These are phyloP conservation scores for Chaetomium sp. DNA, from an alignment of 2,329 filamentous ascomycete species.

Conservation along the genomic window DNA sequence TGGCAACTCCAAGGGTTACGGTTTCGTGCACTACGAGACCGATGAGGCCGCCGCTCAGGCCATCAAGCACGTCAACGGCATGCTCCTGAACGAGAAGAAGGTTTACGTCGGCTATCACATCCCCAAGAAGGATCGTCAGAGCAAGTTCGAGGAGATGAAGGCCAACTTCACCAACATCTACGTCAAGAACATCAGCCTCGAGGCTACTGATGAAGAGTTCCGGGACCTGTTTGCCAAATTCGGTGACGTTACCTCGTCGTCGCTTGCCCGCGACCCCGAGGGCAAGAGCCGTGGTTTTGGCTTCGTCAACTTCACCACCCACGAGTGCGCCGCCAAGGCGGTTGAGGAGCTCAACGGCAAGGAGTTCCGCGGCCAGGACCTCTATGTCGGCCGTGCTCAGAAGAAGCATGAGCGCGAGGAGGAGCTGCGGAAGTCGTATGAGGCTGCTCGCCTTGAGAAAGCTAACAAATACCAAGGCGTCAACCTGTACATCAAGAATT, in stretches of 20 bases:
- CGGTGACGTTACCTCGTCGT: constrained; percentile 93
- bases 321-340: constrained; percentile 81
- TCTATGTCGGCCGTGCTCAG: constrained; percentile 97
- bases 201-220: constrained; percentile 92
- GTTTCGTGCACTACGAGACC: constrained; percentile 99
- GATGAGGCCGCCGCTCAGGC: constrained; percentile 94
- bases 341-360: constrained; percentile 91
- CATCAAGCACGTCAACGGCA: constrained; percentile 99
- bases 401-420: constrained; percentile 99
- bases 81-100: constrained; percentile 99
- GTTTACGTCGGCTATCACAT: constrained; percentile 99
- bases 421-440: constrained; percentile 98
- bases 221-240: constrained; percentile 88
- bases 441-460: constrained; percentile 96
- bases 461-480: constrained; percentile 99
- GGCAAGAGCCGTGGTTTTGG: constrained; percentile 95
- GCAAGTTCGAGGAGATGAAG: constrained; percentile 99
- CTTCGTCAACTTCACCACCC: constrained; percentile 93
- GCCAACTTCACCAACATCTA: constrained; percentile 99
- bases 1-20: constrained; percentile 96
- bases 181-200: constrained; percentile 92
- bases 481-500: constrained; percentile 99
- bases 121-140: constrained; percentile 99
- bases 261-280: constrained; percentile 83
- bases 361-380: constrained; percentile 90